Conservation (phyloP, 169 alveolate species). For the Plasmodium adleri region DNA sequence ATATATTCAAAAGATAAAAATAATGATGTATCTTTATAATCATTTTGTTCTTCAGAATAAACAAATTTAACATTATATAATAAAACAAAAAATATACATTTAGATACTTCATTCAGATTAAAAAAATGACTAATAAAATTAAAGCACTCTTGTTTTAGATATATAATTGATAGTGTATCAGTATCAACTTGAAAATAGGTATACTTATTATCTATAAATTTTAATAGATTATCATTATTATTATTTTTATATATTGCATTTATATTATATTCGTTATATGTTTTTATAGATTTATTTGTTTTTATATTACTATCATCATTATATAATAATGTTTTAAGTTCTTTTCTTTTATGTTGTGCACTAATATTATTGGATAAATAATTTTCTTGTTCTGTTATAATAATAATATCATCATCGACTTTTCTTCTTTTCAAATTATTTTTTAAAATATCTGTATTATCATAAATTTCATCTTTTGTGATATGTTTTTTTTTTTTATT, state of each 20-base stretch:
- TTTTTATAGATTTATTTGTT: no score
- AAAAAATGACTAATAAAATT: constrained; percentile 34
- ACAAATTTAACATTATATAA: constrained; percentile 35
- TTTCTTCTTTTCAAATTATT: no score
- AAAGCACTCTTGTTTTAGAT: constrained; percentile 56
- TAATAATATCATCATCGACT: no score
- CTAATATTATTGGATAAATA: no score
- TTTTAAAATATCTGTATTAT: no score
- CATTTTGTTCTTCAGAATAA: constrained; percentile 31
- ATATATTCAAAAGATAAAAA: constrained; percentile 52
- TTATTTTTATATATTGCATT: background rate
- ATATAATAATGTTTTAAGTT: no score
- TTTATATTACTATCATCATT: no score
- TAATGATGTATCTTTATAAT: constrained; percentile 3
- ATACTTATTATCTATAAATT: constrained; percentile 44
- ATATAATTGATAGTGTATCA: constrained; percentile 24
- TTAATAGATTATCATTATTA: constrained; percentile 15
- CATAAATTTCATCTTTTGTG: no score
- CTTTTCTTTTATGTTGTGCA: no score
- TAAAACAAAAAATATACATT: constrained; percentile 36
- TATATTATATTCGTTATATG: background rate
- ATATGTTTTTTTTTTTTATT: no score
- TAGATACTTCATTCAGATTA: constrained; percentile 32
- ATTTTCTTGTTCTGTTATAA: no score
- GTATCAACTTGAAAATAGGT: constrained; percentile 57